Percentiles rank a stretch among this genome's conserved stretches.
Conservation (phyloP, 306 rosid genomes). For the Dryas alaskensis region DNA sequence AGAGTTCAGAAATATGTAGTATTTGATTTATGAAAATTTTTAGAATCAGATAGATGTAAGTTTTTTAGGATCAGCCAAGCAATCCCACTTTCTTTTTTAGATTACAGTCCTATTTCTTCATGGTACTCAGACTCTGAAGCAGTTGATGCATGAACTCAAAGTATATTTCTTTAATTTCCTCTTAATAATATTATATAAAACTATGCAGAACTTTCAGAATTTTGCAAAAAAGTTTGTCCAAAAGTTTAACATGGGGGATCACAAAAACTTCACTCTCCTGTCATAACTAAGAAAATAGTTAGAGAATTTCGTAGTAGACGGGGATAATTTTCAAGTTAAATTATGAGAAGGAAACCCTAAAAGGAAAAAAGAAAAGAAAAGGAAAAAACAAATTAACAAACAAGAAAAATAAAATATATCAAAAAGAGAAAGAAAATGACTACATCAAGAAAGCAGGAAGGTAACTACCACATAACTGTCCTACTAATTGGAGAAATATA, state of each 20-base stretch:
- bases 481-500: conserved; percentile 38
- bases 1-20: neutral
- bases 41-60: no score
- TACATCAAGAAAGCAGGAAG: conserved; percentile 35
- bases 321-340: neutral
- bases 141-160: neutral
- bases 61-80: no score
- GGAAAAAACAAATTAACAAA: neutral
- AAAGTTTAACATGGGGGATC: neutral
- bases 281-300: neutral
- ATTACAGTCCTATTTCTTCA: no score
- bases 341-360: no score
- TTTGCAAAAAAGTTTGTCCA: neutral
- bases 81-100: no score
- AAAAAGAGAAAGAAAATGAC: conserved; percentile 12
- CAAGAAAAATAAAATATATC: neutral
- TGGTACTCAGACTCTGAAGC: neutral
- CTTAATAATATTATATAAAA: neutral
- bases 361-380: neutral
- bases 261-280: neutral
- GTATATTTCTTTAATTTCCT: neutral
- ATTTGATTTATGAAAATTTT: no score
- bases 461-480: conserved; percentile 28
- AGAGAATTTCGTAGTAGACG: neutral
- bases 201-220: neutral